phyloP scores from a whole-genome alignment of 768 basidiomycete genomes.

The Calocera cornea region DNA sequence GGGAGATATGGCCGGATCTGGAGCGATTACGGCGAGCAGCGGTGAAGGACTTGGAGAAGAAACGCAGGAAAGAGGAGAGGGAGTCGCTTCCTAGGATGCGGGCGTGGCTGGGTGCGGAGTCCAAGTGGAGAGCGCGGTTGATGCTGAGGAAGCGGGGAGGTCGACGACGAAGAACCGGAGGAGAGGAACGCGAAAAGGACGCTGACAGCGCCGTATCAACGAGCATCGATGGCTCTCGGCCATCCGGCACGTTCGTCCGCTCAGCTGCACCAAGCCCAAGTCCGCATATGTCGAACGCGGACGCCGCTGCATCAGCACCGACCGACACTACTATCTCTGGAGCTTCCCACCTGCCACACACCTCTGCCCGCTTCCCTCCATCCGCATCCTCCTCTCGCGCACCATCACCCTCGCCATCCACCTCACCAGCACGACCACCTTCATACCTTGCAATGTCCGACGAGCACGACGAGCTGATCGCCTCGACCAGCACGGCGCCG shows the following conservation, averaged over 20 bases:
- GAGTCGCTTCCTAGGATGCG: background rate
- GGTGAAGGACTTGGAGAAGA: background rate
- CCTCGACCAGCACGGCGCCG: background rate
- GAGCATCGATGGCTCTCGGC: background rate
- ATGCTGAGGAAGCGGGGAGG: background rate
- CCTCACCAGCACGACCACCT: background rate
- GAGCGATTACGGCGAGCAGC: background rate
- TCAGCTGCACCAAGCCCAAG: background rate
- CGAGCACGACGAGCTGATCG: background rate
- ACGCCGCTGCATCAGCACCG: background rate
- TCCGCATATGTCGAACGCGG: background rate
- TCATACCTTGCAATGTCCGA: background rate
- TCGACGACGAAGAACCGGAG: background rate
- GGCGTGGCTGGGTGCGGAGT: background rate
- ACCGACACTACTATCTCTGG: background rate
- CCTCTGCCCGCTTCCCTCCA: background rate
- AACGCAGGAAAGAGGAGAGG: background rate
- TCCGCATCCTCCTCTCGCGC: background rate
- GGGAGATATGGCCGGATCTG: background rate
- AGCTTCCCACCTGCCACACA: background rate
- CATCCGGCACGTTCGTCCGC: background rate
- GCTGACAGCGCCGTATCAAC: background rate
- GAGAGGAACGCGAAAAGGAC: background rate
- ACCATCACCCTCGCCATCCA: background rate
- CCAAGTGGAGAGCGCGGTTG: background rate